Evolutionary conservation across 768 basidiomycete species (phyloP).

Genomic region (Tylopilus balloui): DNA sequence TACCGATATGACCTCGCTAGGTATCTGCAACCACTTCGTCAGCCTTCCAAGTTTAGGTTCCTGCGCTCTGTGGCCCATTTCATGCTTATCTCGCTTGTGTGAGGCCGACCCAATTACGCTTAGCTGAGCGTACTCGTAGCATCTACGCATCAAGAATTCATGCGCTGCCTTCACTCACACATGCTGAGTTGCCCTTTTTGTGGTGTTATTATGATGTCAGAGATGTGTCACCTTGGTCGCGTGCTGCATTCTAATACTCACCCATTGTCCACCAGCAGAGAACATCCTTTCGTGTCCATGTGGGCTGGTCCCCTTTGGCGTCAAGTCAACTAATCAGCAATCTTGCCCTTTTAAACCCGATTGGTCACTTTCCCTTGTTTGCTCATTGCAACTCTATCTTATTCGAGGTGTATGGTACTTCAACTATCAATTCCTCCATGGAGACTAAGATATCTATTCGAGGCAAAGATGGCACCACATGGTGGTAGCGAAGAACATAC

Average conservation of each 20-base stretch:
- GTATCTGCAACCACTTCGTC: not conserved
- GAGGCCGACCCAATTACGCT: not conserved
- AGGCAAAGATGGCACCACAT: not conserved
- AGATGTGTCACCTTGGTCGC: not conserved
- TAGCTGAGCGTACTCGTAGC: too few species aligned
- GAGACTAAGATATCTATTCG: not conserved
- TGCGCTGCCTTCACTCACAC: not conserved
- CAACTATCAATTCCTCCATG: not conserved
- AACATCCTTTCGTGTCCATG: constrained; percentile 5
- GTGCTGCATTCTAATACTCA: not conserved
- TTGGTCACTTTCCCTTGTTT: constrained; percentile 2
- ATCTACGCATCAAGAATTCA: not conserved
- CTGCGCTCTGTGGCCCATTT: not conserved
- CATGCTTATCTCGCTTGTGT: not conserved
- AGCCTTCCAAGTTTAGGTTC: not conserved
- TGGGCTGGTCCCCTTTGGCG: not conserved
- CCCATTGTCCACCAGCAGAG: not conserved
- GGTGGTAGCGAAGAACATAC: not conserved
- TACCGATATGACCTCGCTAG: not conserved
- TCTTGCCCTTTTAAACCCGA: not conserved
- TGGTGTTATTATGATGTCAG: not conserved
- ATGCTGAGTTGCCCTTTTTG: not conserved
- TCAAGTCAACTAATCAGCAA: not conserved
- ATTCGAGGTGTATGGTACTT: not conserved
- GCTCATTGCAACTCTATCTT: not conserved